Evolutionary conservation across 2,329 filamentous ascomycete genomes (phyloP).

Genomic region (Sporothrix pseudoabietina): DNA sequence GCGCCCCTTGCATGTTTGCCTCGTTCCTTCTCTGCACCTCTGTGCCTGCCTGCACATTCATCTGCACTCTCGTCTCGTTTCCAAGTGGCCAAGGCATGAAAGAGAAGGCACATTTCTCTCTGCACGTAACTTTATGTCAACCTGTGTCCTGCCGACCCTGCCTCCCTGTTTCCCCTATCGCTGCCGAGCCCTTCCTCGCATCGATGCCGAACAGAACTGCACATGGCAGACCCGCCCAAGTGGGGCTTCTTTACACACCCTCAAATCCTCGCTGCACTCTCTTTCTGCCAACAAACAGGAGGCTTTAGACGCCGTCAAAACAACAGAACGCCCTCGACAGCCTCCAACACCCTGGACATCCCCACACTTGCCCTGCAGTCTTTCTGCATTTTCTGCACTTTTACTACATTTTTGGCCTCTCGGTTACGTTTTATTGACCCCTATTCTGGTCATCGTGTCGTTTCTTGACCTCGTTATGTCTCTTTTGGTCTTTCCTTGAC

Average conservation of each 20-base stretch:
- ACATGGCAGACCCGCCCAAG: slow-evolving; percentile 17
- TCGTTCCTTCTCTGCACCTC: neutral
- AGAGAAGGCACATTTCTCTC: neutral
- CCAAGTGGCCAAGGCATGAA: slow-evolving; percentile 5
- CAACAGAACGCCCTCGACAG: neutral
- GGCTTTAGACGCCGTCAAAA: neutral
- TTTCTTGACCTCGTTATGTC: neutral
- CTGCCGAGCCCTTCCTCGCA: neutral
- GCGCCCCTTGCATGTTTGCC: neutral
- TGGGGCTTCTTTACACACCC: neutral
- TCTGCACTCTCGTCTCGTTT: slow-evolving; percentile 6
- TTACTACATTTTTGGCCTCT: neutral
- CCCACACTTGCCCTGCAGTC: neutral
- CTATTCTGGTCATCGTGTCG: neutral
- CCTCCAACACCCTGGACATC: neutral
- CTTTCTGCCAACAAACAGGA: neutral
- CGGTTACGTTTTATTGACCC: slow-evolving; percentile 7
- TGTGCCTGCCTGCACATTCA: neutral
- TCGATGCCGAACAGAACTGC: neutral
- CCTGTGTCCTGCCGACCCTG: too few relatives aligned
- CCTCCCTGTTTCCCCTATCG: neutral
- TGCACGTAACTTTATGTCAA: too few relatives aligned
- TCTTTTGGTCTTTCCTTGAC: neutral
- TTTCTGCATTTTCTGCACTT: neutral
- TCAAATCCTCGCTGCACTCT: neutral